Percentiles rank a stretch among this genome's conserved stretches.
Conservation (phyloP, 768 basidiomycete species). For the Suillus sp. region DNA sequence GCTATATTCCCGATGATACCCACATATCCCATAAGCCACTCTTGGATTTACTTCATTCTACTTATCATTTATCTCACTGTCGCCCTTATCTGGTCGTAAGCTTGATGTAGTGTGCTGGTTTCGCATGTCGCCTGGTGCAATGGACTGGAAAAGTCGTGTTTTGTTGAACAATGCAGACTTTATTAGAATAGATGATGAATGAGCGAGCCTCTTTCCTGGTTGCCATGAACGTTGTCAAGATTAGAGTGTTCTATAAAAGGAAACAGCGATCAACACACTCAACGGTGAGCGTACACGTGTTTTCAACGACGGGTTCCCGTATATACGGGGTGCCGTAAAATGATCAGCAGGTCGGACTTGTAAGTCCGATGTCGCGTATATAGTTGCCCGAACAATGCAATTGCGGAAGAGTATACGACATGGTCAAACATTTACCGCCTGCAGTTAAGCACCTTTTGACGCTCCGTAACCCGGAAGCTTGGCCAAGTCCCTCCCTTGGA, state of each 20-base stretch:
- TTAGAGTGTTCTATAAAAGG: neutral
- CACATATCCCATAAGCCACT: constrained; percentile 5
- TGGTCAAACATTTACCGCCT: constrained; percentile 56
- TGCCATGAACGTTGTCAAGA: no score
- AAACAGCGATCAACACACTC: neutral
- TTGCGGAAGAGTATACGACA: constrained; percentile 11
- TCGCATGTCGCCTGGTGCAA: constrained; percentile 18
- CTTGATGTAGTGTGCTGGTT: constrained; percentile 26
- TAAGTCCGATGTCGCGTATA: constrained; percentile 6
- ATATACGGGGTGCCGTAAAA: neutral
- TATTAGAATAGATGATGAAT: neutral
- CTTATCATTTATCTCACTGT: constrained; percentile 17
- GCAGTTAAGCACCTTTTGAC: constrained; percentile 72
- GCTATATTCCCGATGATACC: constrained; percentile 9
- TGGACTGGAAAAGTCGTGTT: neutral
- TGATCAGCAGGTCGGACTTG: constrained; percentile 10
- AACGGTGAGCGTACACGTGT: neutral
- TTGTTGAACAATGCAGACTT: constrained; percentile 27
- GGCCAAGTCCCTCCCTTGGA: constrained; percentile 55
- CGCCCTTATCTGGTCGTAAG: constrained; percentile 12
- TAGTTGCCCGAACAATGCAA: neutral
- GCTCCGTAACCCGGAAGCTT: constrained; percentile 62
- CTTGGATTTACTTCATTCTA: constrained; percentile 23
- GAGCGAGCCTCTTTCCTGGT: no score
- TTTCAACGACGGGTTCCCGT: constrained; percentile 5